Percentiles rank a stretch among this genome's conserved stretches.
Conservation (phyloP, 2,329 filamentous ascomycete species). For the Diaporthe amygdali region DNA sequence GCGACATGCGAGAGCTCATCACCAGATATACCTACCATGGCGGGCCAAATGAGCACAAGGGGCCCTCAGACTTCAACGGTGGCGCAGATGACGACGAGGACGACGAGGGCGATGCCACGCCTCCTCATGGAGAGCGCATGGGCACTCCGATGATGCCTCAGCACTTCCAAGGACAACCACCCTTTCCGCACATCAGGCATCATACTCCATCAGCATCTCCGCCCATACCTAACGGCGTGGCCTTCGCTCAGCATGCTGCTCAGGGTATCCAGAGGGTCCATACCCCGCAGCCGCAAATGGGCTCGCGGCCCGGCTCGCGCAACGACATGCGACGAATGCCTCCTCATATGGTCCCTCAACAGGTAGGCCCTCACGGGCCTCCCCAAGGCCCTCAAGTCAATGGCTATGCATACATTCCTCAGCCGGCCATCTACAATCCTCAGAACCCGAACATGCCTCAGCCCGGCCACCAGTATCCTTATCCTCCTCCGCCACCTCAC, state of each 20-base stretch:
- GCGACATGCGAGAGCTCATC: constrained; percentile 90
- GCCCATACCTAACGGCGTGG: constrained; percentile 79
- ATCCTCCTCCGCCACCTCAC: constrained; percentile 45
- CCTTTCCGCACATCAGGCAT: constrained; percentile 84
- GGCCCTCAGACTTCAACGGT: constrained; percentile 88
- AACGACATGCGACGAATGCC: constrained; percentile 79
- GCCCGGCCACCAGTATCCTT: constrained; percentile 43
- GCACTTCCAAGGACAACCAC: constrained; percentile 70
- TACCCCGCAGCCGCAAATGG: constrained; percentile 79
- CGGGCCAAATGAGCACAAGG: constrained; percentile 93
- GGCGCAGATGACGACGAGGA: constrained; percentile 87
- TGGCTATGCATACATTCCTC: constrained; percentile 84
- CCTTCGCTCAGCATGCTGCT: constrained; percentile 61
- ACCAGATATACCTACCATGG: constrained; percentile 91
- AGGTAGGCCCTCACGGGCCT: constrained; percentile 60
- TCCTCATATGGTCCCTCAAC: constrained; percentile 73
- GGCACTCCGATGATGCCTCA: constrained; percentile 70
- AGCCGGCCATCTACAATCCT: constrained; percentile 83
- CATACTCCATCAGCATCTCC: constrained; percentile 86
- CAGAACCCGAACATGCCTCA: constrained; percentile 50
- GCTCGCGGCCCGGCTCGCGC: constrained; percentile 79
- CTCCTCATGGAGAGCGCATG: constrained; percentile 68
- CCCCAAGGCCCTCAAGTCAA: constrained; percentile 49
- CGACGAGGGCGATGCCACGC: constrained; percentile 76
- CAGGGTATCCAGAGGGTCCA: constrained; percentile 66